Conservation (phyloP, 148 eudicot genomes). For the Fagopyrum tataricum region DNA sequence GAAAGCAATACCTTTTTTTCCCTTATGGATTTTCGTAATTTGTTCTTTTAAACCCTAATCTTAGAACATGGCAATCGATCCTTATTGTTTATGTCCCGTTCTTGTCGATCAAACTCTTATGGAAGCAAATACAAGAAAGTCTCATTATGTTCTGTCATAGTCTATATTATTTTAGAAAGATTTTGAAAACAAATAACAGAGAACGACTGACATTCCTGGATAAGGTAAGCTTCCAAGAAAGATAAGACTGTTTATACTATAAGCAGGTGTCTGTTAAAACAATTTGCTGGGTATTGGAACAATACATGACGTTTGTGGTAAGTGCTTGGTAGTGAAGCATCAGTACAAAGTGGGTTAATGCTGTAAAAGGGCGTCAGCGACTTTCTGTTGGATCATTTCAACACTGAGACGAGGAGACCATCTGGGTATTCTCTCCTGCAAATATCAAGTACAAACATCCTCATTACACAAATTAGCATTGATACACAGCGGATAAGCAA, state of each 20-base stretch:
- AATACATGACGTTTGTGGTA: neutral
- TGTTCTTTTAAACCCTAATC: neutral
- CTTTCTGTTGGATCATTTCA: conserved; percentile 60
- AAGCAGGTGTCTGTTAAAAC: neutral
- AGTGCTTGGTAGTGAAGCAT: neutral
- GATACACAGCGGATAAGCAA: neutral
- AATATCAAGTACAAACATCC: neutral
- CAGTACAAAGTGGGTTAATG: neutral
- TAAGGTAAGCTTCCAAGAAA: neutral
- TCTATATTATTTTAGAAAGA: neutral
- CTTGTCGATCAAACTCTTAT: neutral
- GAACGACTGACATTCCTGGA: neutral
- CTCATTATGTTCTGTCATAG: neutral
- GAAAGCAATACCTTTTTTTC: conserved; percentile 4
- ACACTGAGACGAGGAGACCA: conserved; percentile 73
- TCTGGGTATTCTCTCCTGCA: conserved; percentile 76
- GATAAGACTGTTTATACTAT: neutral
- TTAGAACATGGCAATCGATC: conserved; percentile 4
- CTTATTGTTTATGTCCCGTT: neutral
- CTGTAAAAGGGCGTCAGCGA: conserved; percentile 38
- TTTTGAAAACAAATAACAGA: neutral
- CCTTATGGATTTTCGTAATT: neutral
- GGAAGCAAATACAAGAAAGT: neutral
- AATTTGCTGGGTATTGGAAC: neutral
- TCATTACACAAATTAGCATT: neutral